phyloP scores from a whole-genome alignment of 495 filamentous ascomycete species.

The Poronia punctata region DNA sequence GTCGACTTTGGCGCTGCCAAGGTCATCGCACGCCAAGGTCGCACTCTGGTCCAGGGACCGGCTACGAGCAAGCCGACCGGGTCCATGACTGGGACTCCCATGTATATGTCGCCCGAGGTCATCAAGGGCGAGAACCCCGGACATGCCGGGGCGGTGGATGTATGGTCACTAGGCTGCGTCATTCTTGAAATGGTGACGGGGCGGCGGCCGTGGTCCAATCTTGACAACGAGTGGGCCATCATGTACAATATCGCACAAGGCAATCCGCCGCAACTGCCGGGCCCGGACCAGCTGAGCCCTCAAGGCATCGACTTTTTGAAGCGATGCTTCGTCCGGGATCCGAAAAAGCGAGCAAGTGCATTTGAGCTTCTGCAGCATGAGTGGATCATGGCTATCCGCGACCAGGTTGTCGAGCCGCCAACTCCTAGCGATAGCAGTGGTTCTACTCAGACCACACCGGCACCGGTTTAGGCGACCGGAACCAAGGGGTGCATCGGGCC shows the following conservation, averaged over 20 bases:
- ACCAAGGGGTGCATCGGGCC: constrained; percentile 17
- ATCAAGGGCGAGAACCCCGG: constrained; percentile 77
- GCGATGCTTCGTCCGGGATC: constrained; percentile 83
- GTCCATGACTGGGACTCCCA: constrained; percentile 94
- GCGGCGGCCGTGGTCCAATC: constrained; percentile 87
- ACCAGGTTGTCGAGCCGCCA: constrained; percentile 46
- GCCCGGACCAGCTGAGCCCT: constrained; percentile 73
- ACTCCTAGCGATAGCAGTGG: constrained; percentile 43
- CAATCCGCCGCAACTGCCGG: constrained; percentile 79
- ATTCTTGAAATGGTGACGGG: constrained; percentile 97
- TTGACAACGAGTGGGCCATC: constrained; percentile 99
- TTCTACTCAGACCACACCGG: constrained; percentile 33
- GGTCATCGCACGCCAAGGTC: constrained; percentile 89
- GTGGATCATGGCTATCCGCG: constrained; percentile 71
- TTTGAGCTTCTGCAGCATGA: constrained; percentile 91
- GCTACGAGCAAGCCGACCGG: constrained; percentile 65
- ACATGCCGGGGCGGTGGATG: constrained; percentile 81
- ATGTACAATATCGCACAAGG: constrained; percentile 99
- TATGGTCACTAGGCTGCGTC: constrained; percentile 96
- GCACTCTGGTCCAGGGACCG: constrained; percentile 63
- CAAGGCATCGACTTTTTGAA: constrained; percentile 81
- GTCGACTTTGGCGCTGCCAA: constrained; percentile 98
- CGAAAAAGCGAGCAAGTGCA: constrained; percentile 68
- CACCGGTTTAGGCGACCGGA: constrained; percentile 16
- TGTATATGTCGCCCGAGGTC: constrained; percentile 99